Percentiles rank a stretch among this genome's conserved stretches.
Conservation (phyloP, 2,329 filamentous ascomycete species). For the Hypomyces perniciosus region DNA sequence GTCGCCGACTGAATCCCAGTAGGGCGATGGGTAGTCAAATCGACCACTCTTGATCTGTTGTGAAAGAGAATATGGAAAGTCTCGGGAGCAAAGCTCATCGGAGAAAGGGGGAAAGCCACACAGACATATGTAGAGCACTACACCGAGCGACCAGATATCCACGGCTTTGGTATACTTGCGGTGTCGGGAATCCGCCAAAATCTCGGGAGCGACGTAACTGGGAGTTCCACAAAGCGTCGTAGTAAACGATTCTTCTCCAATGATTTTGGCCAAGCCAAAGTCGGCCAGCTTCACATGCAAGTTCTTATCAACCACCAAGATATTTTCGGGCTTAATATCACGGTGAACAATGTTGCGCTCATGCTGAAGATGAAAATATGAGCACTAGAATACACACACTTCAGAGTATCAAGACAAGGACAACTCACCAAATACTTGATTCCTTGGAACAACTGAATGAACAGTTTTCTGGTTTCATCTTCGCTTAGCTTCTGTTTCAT, state of each 20-base stretch:
- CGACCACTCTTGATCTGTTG: conserved; percentile 85
- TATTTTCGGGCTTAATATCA: conserved; percentile 97
- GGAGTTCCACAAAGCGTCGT: conserved; percentile 96
- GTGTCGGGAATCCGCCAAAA: conserved; percentile 73
- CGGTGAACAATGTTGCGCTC: conserved; percentile 96
- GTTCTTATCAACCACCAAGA: conserved; percentile 78
- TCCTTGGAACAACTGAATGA: conserved; percentile 85
- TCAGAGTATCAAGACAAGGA: neutral
- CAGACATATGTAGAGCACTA: conserved; percentile 93
- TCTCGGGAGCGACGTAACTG: conserved; percentile 93
- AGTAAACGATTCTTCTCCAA: conserved; percentile 96
- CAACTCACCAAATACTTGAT: conserved; percentile 83
- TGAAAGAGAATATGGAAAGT: conserved; percentile 80
- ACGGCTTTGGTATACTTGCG: conserved; percentile 92
- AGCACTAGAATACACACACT: no score
- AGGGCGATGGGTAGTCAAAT: conserved; percentile 93
- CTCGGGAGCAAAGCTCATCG: conserved; percentile 75
- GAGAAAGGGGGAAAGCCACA: conserved; percentile 97
- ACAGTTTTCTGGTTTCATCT: conserved; percentile 76
- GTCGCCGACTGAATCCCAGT: conserved; percentile 63
- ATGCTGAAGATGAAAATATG: conserved; percentile 54
- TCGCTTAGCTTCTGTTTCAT: conserved; percentile 85
- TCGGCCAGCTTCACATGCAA: conserved; percentile 88
- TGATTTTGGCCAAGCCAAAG: conserved; percentile 96
- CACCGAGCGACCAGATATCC: conserved; percentile 95